Base-by-base conservation (phyloP, 495 filamentous ascomycete species). In the Penicillium coprophilum region DNA sequence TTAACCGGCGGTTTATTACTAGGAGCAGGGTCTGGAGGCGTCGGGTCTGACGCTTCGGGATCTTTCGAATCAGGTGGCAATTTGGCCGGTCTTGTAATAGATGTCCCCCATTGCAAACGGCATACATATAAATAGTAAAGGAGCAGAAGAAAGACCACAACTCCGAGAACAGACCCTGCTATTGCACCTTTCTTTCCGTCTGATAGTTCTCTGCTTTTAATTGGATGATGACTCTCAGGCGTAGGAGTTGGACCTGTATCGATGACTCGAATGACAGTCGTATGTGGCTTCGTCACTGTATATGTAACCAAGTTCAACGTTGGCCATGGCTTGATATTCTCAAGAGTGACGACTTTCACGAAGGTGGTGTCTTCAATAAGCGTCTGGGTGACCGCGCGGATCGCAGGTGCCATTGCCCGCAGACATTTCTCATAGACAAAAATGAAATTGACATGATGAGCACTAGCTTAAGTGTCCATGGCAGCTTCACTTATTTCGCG, bases 341-440 rank as follows among this genome's bases (percentile, higher is more conserved):
- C 48, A 15, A 17, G 34, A 12, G 20, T 13, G 13, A 28, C 21
- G 15, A 40, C 34, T 2, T 15, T 2, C 48, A 52, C 50, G 9
- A 20, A 17, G 13, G 50, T 52, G n/a, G 34, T n/a, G 24, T 8
- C n/a, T 12, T 20, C 21, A 24, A 31, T 20, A 21, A 39, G 12
- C 5, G 36, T 52, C n/a, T 30, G 34, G 36, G 36, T 40, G 1
- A 52, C 50, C 34, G 41, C 34, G 36, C 50, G 50, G 20, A 28
- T 24, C 21, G 48, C 50, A 40, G 50, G 50, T 43, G 50, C 50
- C 50, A 52, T 52, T 41, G 24, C 36, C 15, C 38, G 30, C 24
- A 27, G 4, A 27, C 24, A 27, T 27, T 27, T 4, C 4, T 27
- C 24, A 6, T 6, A 27, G 3, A 24, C 46, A 24, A 19, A 34